A percentile compares a stretch with the other conserved stretches of the same genome.
Conservation (phyloP, 2,329 filamentous ascomycete genomes). For the Penicillium janthinellum region DNA sequence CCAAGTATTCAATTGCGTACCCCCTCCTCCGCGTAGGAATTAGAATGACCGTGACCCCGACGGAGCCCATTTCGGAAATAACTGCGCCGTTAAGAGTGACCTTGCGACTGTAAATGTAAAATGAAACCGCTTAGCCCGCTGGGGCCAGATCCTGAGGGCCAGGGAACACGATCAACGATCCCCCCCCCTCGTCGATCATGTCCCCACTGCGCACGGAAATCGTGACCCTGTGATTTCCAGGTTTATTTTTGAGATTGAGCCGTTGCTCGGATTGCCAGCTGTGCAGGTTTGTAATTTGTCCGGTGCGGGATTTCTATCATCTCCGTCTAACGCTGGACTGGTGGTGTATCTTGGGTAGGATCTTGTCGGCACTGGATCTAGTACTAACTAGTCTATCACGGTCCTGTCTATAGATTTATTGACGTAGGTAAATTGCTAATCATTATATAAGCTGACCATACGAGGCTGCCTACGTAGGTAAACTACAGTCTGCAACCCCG, state of each 20-base stretch:
- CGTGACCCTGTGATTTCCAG: not conserved
- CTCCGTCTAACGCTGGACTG: not conserved
- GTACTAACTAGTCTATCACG: too few relatives aligned
- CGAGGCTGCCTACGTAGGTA: too few relatives aligned
- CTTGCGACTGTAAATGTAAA: too few relatives aligned
- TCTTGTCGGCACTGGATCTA: not conserved
- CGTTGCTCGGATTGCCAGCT: not conserved
- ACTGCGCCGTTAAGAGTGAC: not conserved
- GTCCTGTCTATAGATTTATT: too few relatives aligned
- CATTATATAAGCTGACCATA: too few relatives aligned
- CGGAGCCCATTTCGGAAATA: not conserved
- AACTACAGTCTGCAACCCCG: too few relatives aligned
- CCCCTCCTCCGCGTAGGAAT: too few relatives aligned
- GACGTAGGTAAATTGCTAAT: too few relatives aligned
- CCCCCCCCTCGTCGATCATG: not conserved
- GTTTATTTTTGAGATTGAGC: not conserved
- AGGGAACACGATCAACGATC: not conserved
- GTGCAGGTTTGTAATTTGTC: not conserved
- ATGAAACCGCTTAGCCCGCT: not conserved
- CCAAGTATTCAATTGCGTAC: not conserved
- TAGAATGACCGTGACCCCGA: too few relatives aligned
- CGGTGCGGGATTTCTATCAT: not conserved
- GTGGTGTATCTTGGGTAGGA: too few relatives aligned
- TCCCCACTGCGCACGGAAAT: not conserved
- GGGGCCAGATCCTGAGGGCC: not conserved